Percentiles rank a stretch among this genome's conserved stretches.
phyloP scores from a whole-genome alignment of 495 filamentous ascomycete species.

The Aspergillus campestris region DNA sequence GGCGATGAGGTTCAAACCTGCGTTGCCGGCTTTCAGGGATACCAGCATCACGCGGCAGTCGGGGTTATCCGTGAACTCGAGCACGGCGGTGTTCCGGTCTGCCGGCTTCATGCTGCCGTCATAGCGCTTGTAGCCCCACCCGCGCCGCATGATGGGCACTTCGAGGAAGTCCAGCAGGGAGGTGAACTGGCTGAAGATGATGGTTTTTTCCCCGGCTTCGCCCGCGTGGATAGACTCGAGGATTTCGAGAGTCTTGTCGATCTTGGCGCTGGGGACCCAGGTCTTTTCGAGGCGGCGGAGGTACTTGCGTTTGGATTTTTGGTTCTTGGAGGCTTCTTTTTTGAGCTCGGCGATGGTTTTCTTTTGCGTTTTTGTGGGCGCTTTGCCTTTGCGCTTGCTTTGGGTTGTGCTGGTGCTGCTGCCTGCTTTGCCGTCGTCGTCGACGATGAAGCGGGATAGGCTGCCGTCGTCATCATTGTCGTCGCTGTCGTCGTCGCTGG shows the following conservation, averaged over 20 bases:
- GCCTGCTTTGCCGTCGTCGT: conserved; percentile 20
- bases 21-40: conserved; percentile 84
- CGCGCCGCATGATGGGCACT: conserved; percentile 62
- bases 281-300: conserved; percentile 54
- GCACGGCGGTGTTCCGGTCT: conserved; percentile 62
- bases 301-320: conserved; percentile 57
- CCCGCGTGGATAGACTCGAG: conserved; percentile 43
- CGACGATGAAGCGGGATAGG: conserved; percentile 50
- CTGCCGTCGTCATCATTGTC: conserved; percentile 40
- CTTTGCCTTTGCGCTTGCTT: conserved; percentile 35
- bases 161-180: conserved; percentile 87
- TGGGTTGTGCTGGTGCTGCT: conserved; percentile 18
- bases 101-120: conserved; percentile 73
- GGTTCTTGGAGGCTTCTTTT: conserved; percentile 52
- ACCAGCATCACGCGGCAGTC: conserved; percentile 73
- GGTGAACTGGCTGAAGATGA: conserved; percentile 91
- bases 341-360: conserved; percentile 56
- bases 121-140: conserved; percentile 65
- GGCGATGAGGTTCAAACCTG: conserved; percentile 81
- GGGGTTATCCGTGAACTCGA: conserved; percentile 59
- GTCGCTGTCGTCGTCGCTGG: conserved; percentile 27
- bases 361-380: conserved; percentile 18
- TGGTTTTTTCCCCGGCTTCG: conserved; percentile 61
- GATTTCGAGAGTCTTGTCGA: conserved; percentile 65
- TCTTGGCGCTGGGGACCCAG: conserved; percentile 71